Percentiles rank a stretch among this genome's conserved stretches.
Evolutionary conservation across 768 basidiomycete genomes (phyloP).

Genomic region (Lyophyllum atratum): DNA sequence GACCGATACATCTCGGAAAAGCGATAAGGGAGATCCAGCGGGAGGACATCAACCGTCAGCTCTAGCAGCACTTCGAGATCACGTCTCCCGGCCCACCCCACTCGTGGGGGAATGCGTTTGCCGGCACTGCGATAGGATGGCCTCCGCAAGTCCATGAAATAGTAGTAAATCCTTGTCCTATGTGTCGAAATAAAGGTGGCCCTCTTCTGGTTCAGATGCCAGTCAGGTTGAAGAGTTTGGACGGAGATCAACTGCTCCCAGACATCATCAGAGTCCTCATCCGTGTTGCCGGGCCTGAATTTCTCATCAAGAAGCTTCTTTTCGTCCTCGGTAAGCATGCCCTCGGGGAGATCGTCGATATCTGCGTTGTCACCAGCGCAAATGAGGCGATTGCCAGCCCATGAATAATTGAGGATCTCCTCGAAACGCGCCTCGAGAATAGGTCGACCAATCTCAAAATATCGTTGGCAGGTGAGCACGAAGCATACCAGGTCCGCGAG

Average conservation of each 20-base stretch:
- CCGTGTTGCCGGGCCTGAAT: not conserved
- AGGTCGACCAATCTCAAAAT: not conserved
- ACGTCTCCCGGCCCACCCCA: too few relatives aligned
- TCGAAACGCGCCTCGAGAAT: not conserved
- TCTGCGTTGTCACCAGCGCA: constrained; percentile 17
- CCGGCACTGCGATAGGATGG: too few relatives aligned
- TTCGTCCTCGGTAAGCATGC: constrained; percentile 3
- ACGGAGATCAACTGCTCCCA: too few relatives aligned
- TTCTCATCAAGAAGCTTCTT: not conserved
- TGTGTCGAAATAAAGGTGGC: too few relatives aligned
- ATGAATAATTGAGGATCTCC: not conserved
- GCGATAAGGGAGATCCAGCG: not conserved
- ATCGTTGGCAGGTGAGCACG: constrained; percentile 1
- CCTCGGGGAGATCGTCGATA: constrained; percentile 6
- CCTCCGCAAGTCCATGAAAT: too few relatives aligned
- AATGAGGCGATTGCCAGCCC: constrained; percentile 25
- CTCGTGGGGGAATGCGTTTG: too few relatives aligned
- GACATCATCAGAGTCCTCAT: not conserved
- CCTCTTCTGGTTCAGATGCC: too few relatives aligned
- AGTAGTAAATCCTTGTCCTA: too few relatives aligned
- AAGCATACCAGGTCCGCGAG: not conserved
- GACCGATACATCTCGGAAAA: not conserved
- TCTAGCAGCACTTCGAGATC: too few relatives aligned
- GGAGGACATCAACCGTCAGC: too few relatives aligned
- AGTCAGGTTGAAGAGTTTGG: too few relatives aligned